phyloP scores from a whole-genome alignment of 331 rosid species.

The Acacia concinna region DNA sequence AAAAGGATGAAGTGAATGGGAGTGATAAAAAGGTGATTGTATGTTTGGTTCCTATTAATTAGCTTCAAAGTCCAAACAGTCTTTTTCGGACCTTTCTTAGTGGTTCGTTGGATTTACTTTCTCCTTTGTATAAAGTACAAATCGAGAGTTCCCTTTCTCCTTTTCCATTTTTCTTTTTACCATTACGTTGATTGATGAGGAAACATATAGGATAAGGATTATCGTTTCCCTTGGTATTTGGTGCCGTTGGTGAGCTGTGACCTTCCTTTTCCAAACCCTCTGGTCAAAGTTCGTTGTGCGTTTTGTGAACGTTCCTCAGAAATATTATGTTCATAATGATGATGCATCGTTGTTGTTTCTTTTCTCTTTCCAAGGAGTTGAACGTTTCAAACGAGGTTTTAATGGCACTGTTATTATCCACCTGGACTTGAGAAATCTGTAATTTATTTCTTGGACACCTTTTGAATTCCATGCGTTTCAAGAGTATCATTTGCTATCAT shows the following conservation, averaged over 20 bases:
- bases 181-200: constrained; percentile 32
- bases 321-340: background rate
- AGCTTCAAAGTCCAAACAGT: constrained; percentile 39
- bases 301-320: background rate
- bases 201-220: constrained; percentile 27
- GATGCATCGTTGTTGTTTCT: background rate
- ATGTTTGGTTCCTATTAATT: constrained; percentile 47
- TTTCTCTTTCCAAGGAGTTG: background rate
- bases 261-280: background rate
- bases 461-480: background rate
- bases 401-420: background rate
- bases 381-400: background rate
- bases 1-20: constrained; percentile 31
- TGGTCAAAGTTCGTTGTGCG: background rate
- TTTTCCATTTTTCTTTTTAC: background rate
- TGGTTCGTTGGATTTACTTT: constrained; percentile 38
- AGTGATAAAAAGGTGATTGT: constrained; percentile 30
- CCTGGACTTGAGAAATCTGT: background rate
- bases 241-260: too few relatives aligned
- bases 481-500: background rate
- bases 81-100: constrained; percentile 43
- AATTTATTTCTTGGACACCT: background rate
- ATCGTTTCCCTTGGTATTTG: constrained; percentile 44
- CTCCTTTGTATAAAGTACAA: constrained; percentile 39
- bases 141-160: constrained; percentile 12